A percentile compares a stretch with the other conserved stretches of the same genome.
phyloP scores from a whole-genome alignment of 306 rosid genomes.

The Corylus heterophylla region DNA sequence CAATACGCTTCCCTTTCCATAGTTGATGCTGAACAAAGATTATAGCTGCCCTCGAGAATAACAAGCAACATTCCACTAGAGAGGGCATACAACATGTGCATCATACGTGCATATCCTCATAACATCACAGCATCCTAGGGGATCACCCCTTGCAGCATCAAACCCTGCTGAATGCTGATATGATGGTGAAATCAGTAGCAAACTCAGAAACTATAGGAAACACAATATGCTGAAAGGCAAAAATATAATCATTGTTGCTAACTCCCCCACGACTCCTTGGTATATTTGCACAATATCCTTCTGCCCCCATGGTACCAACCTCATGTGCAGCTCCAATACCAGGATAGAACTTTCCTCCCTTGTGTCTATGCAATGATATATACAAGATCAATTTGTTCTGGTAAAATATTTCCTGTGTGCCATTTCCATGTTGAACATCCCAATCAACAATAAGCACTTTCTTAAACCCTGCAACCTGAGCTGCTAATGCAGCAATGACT shows the following conservation, averaged over 20 bases:
- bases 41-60: slow-evolving; percentile 98
- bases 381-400: slow-evolving; percentile 84
- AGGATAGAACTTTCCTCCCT: slow-evolving; percentile 88
- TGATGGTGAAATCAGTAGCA: slow-evolving; percentile 82
- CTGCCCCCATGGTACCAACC: slow-evolving; percentile 94
- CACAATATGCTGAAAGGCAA: slow-evolving; percentile 85
- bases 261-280: slow-evolving; percentile 94
- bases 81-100: slow-evolving; percentile 65
- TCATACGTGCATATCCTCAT: slow-evolving; percentile 94
- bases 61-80: slow-evolving; percentile 94
- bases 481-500: slow-evolving; percentile 91
- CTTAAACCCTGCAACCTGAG: slow-evolving; percentile 91
- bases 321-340: slow-evolving; percentile 97
- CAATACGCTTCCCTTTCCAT: too few relatives aligned
- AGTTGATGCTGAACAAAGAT: slow-evolving; percentile 62
- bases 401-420: slow-evolving; percentile 93
- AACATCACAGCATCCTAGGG: slow-evolving; percentile 95
- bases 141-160: slow-evolving; percentile 99
- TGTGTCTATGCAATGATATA: slow-evolving; percentile 90
- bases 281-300: slow-evolving; percentile 92
- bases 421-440: slow-evolving; percentile 99
- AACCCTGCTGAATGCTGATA: slow-evolving; percentile 99
- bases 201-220: slow-evolving; percentile 91
- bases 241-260: slow-evolving; percentile 86
- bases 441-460: slow-evolving; percentile 93